phyloP scores from a whole-genome alignment of 1,284 basidiomycete species.

The Golubevia sp. region DNA sequence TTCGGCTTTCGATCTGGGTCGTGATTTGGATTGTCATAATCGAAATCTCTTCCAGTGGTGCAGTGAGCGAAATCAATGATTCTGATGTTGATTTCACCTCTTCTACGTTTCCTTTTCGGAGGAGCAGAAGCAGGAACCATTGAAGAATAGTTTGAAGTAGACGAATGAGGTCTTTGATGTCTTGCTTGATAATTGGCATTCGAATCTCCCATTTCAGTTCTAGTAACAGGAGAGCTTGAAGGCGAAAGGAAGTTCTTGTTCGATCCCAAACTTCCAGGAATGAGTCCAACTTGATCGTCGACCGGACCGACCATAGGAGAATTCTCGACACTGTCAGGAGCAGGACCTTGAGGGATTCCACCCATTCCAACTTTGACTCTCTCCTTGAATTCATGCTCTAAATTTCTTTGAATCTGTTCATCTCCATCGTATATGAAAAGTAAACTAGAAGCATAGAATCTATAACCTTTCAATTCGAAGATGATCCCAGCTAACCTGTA shows the following conservation, averaged over 20 bases:
- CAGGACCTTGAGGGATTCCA: constrained; percentile 5
- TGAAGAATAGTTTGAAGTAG: constrained; percentile 70
- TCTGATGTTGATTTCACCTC: constrained; percentile 88
- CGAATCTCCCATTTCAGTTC: no score
- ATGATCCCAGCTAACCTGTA: constrained; percentile 92
- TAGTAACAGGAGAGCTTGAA: no score
- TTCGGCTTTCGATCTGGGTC: constrained; percentile 42
- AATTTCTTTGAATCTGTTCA: constrained; percentile 74
- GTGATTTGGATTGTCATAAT: no score
- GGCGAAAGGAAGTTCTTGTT: no score
- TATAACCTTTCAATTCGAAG: constrained; percentile 82
- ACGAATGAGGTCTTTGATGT: constrained; percentile 79
- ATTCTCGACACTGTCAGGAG: neutral
- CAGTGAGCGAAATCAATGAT: constrained; percentile 99
- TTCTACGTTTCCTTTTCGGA: constrained; percentile 64
- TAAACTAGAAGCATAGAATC: constrained; percentile 96
- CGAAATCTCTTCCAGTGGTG: constrained; percentile 90
- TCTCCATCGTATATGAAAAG: constrained; percentile 98
- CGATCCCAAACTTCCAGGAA: neutral
- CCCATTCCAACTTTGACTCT: constrained; percentile 22
- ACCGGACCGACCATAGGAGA: neutral
- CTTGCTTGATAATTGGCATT: no score
- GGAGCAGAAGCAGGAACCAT: constrained; percentile 66
- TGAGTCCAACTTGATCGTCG: no score
- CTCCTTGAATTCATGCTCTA: constrained; percentile 47